Percentiles rank a stretch among this genome's conserved stretches.
Conservation (phyloP, 1,284 basidiomycete species). For the Boletus semigastroideus region DNA sequence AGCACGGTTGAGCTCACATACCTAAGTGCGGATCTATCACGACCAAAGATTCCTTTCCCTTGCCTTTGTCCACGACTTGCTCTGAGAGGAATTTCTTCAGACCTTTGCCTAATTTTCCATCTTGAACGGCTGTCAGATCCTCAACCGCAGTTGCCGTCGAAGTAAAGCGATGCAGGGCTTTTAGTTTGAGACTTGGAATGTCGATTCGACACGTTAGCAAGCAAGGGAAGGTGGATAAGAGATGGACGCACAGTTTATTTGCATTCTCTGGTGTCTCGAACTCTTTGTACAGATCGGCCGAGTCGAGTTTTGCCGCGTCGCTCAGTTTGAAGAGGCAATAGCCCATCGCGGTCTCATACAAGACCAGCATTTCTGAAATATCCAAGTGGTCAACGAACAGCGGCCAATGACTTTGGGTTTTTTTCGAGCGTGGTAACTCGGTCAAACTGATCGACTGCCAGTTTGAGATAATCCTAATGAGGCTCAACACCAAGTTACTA, state of each 20-base stretch:
- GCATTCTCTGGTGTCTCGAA: conserved; percentile 92
- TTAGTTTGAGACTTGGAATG: conserved; percentile 79
- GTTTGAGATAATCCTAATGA: neutral
- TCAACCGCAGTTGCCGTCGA: conserved; percentile 99
- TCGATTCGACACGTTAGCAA: neutral
- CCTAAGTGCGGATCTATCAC: conserved; percentile 93
- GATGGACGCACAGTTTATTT: conserved; percentile 77
- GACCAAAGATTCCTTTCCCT: conserved; percentile 84
- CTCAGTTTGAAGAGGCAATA: conserved; percentile 98
- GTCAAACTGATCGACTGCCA: conserved; percentile 3
- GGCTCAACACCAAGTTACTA: conserved; percentile 1
- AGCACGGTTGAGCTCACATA: conserved; percentile 39
- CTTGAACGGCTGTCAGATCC: conserved; percentile 91
- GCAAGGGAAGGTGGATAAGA: conserved; percentile 3
- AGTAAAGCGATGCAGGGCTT: conserved; percentile 94
- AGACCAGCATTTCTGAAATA: conserved; percentile 64
- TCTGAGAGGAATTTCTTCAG: conserved; percentile 93
- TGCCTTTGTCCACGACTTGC: conserved; percentile 84
- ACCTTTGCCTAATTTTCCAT: conserved; percentile 90
- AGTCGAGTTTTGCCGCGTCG: conserved; percentile 86
- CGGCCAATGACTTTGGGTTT: conserved; percentile 11
- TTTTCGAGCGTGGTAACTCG: conserved; percentile 35
- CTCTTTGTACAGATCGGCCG: conserved; percentile 86
- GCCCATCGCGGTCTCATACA: conserved; percentile 87
- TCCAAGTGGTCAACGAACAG: neutral